Evolutionary conservation across 2,329 filamentous ascomycete species (phyloP).

Genomic region (Sporothrix brasiliensis): DNA sequence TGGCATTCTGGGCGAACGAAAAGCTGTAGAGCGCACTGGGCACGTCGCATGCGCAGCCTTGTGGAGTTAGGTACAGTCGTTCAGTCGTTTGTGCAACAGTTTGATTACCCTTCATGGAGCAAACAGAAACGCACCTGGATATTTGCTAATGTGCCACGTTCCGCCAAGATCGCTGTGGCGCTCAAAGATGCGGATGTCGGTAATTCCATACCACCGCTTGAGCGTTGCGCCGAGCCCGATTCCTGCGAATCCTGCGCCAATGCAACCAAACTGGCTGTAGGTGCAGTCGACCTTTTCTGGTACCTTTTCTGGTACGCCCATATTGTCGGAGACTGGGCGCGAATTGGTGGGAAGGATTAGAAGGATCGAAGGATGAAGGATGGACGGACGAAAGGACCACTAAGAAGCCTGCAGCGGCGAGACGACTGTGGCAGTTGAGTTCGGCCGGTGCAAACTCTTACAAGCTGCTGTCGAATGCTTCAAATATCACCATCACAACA

Average conservation of each 20-base stretch:
- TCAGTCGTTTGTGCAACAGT: not conserved
- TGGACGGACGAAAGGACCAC: too few species aligned
- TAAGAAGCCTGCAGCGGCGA: too few species aligned
- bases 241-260: slow-evolving; percentile 2
- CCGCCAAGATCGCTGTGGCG: slow-evolving; percentile 2
- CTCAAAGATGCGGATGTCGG: slow-evolving; percentile 12
- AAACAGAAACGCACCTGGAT: not conserved
- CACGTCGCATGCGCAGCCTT: slow-evolving; percentile 11
- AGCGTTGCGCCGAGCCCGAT: slow-evolving; percentile 21
- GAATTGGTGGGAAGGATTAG: too few species aligned
- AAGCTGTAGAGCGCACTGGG: slow-evolving; percentile 18
- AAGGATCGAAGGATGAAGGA: too few species aligned
- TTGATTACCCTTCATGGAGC: not conserved
- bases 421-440: too few species aligned
- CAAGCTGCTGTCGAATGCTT: too few species aligned
- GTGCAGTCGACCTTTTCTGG: not conserved
- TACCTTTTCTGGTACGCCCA: not conserved
- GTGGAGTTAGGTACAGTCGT: too few species aligned
- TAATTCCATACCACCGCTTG: slow-evolving; percentile 16
- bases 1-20: not conserved
- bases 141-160: slow-evolving; percentile 15
- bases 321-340: not conserved
- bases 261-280: slow-evolving; percentile 20
- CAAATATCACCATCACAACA: too few species aligned
- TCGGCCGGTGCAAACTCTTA: too few species aligned